These are phyloP conservation scores for Fusarium fracticaudum DNA, from an alignment of 2,329 filamentous ascomycete genomes.

Conservation along the genomic window DNA sequence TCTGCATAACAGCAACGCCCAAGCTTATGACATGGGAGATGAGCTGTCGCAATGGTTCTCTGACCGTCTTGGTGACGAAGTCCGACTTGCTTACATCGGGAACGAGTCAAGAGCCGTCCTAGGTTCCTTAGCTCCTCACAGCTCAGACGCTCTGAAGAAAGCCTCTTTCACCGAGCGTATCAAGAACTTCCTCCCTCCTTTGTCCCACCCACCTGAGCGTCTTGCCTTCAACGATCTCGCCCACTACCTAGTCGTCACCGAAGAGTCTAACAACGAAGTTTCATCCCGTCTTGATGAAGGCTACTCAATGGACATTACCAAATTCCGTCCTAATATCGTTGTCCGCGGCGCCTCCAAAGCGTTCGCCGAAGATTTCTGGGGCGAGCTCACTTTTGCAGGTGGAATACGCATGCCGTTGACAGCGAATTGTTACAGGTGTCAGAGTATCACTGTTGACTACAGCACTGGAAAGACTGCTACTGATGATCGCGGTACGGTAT, in stretches of 20 bases:
- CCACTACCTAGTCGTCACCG: constrained; percentile 39
- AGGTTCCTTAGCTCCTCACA: constrained; percentile 39
- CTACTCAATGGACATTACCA: constrained; percentile 35
- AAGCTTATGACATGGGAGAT: constrained; percentile 37
- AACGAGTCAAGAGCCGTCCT: constrained; percentile 35
- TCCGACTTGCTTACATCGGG: constrained; percentile 33
- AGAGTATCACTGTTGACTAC: constrained; percentile 41
- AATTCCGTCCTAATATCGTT: constrained; percentile 40
- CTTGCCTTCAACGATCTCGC: constrained; percentile 36
- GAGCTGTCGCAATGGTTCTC: constrained; percentile 33
- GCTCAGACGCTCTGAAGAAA: constrained; percentile 21
- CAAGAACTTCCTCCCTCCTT: constrained; percentile 5
- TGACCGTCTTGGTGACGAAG: constrained; percentile 27
- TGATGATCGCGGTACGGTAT: constrained; percentile 32
- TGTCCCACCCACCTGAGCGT: constrained; percentile 8
- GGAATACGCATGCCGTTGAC: constrained; percentile 34
- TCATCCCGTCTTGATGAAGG: constrained; percentile 20
- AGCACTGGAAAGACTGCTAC: constrained; percentile 29
- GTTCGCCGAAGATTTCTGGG: constrained; percentile 38
- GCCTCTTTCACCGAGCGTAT: background rate
- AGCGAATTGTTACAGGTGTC: constrained; percentile 37
- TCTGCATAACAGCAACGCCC: constrained; percentile 28
- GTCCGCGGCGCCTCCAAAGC: constrained; percentile 28
- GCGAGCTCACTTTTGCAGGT: constrained; percentile 24
- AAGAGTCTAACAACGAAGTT: constrained; percentile 37